Evolutionary conservation across 1,284 basidiomycete genomes (phyloP), one percentile per base, ranked within the genome.

Genomic region (Cutaneotrichosporon curvatum): DNA sequence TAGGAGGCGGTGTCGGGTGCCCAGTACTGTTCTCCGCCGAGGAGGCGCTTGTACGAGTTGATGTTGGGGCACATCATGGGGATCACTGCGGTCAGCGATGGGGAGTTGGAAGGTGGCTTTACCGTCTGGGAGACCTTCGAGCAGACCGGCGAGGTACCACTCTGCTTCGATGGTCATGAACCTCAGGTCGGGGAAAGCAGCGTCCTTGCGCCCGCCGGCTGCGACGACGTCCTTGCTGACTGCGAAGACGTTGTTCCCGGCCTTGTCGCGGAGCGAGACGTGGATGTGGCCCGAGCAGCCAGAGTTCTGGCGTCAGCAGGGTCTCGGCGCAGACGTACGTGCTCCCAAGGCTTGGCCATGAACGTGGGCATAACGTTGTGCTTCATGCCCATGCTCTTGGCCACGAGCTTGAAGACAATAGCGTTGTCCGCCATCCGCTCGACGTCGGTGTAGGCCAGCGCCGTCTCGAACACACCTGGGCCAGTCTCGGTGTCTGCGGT

Each of bases 271-370:
- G 18, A 97, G 72, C 0, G 89, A 94, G 39, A 96, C 87, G 63
- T 97, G 92, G 4, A 88, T 85, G 69, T 97, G 91, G 7, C 88
- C 88, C 55, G 89, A 91, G 63, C 87, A 89, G 12, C 89, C 89
- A 33, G 89, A 87, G 57, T 91, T 78, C 87, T 92, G 57, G 8
- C 22, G 47, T 53, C 23, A 54, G 36, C 31, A 16, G 3, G 16
- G 7, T 12, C n/a, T 16, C 20, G 0, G n/a, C 36, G 9, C 12
- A 16, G 4, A 74, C 83, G 65, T 63, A 90, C 88, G 62, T 87
- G 82, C 40, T 81, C 83, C 84, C 85, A 92, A 19, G 92, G 94
- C 62, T 96, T 96, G 0, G 94, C 92, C 94, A 98, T 97, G 70
- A 98, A 98, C 48, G 88, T 94, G 0, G 92, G 92, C 39, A 88